A percentile compares a stretch with the other conserved stretches of the same genome.
Evolutionary conservation across 1,284 basidiomycete species (phyloP).

Genomic region (Inonotus hispidus): DNA sequence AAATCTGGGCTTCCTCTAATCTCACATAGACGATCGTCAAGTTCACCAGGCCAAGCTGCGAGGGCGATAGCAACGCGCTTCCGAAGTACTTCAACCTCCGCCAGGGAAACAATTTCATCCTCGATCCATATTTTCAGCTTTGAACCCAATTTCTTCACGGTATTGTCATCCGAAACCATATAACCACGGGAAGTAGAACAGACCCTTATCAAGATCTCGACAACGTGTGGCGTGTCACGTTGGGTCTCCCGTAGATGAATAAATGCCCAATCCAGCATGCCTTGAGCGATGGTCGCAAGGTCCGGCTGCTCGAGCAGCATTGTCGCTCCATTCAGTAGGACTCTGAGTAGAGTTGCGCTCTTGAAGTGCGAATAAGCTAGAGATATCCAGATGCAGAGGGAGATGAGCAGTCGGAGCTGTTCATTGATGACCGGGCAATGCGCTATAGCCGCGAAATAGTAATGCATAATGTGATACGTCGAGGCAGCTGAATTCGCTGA

Average conservation of each 20-base stretch:
- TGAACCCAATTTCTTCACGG: slow-evolving; percentile 34
- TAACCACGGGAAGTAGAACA: slow-evolving; percentile 54
- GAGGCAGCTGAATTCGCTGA: slow-evolving; percentile 42
- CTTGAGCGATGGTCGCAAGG: slow-evolving; percentile 62
- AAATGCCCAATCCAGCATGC: slow-evolving; percentile 76
- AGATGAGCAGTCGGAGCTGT: slow-evolving; percentile 73
- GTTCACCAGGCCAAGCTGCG: slow-evolving; percentile 66
- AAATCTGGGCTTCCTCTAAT: slow-evolving; percentile 41
- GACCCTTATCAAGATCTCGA: slow-evolving; percentile 64
- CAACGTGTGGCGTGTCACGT: slow-evolving; percentile 44
- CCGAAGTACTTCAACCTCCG: slow-evolving; percentile 34
- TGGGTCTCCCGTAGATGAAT: slow-evolving; percentile 37
- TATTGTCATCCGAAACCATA: slow-evolving; percentile 29
- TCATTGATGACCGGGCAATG: slow-evolving; percentile 79
- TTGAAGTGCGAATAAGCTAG: slow-evolving; percentile 50
- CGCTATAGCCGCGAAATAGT: slow-evolving; percentile 66
- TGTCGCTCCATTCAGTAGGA: slow-evolving; percentile 63
- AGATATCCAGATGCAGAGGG: slow-evolving; percentile 70
- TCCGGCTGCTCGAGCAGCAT: slow-evolving; percentile 66
- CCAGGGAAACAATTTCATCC: slow-evolving; percentile 39
- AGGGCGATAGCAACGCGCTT: slow-evolving; percentile 50
- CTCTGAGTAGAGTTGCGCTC: slow-evolving; percentile 54
- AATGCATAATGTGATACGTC: slow-evolving; percentile 73
- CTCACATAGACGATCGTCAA: slow-evolving; percentile 39
- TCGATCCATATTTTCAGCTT: slow-evolving; percentile 64